Percentiles rank a stretch among this genome's conserved stretches.
Conservation (phyloP, 257 asterid genomes). For the Lycium barbarum region DNA sequence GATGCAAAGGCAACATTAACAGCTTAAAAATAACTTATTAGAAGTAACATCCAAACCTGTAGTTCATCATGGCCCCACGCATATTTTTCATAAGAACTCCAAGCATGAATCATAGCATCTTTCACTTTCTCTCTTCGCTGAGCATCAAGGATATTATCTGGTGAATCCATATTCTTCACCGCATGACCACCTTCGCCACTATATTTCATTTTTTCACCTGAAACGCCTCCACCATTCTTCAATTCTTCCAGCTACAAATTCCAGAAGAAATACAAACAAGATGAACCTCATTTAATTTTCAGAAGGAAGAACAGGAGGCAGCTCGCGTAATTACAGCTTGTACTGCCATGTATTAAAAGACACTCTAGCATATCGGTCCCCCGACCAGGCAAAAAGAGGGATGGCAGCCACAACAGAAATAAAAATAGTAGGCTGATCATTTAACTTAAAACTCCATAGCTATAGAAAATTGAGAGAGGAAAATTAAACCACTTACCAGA, state of each 20-base stretch:
- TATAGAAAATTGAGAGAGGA: conserved; percentile 6
- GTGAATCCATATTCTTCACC: conserved; percentile 41
- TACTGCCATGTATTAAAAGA: neutral
- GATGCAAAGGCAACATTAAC: conserved; percentile 5
- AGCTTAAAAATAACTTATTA: neutral
- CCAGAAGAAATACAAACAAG: conserved; percentile 28
- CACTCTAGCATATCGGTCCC: neutral
- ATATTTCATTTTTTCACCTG: conserved; percentile 37
- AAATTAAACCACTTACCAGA: conserved; percentile 50
- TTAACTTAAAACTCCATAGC: neutral
- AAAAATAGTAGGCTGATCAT: neutral
- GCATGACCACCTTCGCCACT: conserved; percentile 34
- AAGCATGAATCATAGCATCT: conserved; percentile 97
- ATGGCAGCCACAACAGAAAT: conserved; percentile 22
- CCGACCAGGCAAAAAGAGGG: conserved; percentile 10
- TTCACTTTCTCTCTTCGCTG: conserved; percentile 84
- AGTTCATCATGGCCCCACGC: conserved; percentile 99
- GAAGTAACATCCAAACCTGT: conserved; percentile 61
- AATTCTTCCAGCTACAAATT: conserved; percentile 71
- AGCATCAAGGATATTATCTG: conserved; percentile 65
- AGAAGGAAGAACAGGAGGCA: conserved; percentile 8
- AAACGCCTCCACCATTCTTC: conserved; percentile 50
- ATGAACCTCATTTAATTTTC: conserved; percentile 18
- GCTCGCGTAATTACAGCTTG: conserved; percentile 5
- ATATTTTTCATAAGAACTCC: conserved; percentile 95